These are phyloP conservation scores for Coprinopsis sp. DNA, from an alignment of 768 basidiomycete genomes.

Conservation along the genomic window DNA sequence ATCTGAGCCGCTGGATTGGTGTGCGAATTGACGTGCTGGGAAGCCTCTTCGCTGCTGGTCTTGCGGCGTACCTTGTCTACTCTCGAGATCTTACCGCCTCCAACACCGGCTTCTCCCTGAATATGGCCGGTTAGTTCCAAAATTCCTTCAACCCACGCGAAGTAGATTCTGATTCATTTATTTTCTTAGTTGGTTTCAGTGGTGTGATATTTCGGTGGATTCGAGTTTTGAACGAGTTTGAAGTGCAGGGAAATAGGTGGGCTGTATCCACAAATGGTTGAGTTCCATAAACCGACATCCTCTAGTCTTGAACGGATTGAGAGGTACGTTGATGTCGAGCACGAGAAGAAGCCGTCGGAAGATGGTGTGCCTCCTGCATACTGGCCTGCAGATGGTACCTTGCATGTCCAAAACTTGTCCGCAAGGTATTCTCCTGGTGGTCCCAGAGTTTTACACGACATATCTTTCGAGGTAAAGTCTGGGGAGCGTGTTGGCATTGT, in stretches of 20 bases:
- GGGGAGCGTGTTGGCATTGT: conserved; percentile 56
- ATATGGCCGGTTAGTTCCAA: conserved; percentile 39
- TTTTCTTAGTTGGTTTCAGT: conserved; percentile 43
- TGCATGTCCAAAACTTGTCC: conserved; percentile 49
- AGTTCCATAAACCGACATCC: background rate
- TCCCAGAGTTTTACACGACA: conserved; percentile 50
- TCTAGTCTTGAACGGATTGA: conserved; percentile 63
- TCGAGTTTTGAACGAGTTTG: conserved; percentile 37
- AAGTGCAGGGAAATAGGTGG: conserved; percentile 30
- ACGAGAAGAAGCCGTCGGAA: conserved; percentile 40
- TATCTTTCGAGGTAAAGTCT: conserved; percentile 44
- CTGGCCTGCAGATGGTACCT: conserved; percentile 58
- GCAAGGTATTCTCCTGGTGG: conserved; percentile 50
- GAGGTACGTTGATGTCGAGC: conserved; percentile 55
- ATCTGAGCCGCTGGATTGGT: conserved; percentile 39
- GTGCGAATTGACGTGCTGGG: conserved; percentile 56
- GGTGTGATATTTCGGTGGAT: conserved; percentile 50
- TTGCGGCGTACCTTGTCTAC: conserved; percentile 52
- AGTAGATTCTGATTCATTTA: background rate
- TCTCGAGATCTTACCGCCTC: conserved; percentile 34
- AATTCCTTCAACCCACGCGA: background rate
- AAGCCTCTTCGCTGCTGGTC: conserved; percentile 43
- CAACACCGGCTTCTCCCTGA: conserved; percentile 48
- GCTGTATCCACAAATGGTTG: background rate
- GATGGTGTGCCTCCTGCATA: conserved; percentile 52